Conservation (phyloP, 208 protist species). For the Acanthamoeba culbertsoni region DNA sequence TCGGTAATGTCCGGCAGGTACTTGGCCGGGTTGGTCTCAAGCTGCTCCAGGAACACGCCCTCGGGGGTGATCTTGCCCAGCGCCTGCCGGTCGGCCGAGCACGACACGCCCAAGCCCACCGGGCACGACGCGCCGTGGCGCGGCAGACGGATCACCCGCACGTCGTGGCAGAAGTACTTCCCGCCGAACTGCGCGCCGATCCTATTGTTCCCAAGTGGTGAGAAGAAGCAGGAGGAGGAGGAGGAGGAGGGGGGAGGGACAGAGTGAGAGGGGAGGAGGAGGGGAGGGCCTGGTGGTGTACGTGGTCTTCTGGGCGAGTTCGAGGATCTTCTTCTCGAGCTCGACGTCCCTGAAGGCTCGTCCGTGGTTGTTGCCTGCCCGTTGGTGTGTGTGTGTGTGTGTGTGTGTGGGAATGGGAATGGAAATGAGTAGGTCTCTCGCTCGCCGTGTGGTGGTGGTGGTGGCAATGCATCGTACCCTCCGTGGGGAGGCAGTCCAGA, state of each 20-base stretch:
- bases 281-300: no score
- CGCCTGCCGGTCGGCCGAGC: constrained; percentile 94
- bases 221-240: no score
- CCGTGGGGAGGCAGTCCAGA: constrained; percentile 93
- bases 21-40: constrained; percentile 93
- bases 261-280: no score
- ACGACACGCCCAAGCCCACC: constrained; percentile 96
- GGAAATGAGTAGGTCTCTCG: no score
- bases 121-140: constrained; percentile 86
- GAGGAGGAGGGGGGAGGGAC: no score
- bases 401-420: no score
- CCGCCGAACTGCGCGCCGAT: constrained; percentile 98
- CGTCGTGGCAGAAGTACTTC: constrained; percentile 98
- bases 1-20: constrained; percentile 92
- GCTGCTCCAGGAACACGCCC: constrained; percentile 94
- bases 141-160: constrained; percentile 88
- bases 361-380: constrained; percentile 86
- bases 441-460: no score
- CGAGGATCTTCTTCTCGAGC: constrained; percentile 89
- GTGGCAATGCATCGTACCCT: not conserved
- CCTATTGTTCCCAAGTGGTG: no score
- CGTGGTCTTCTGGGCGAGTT: constrained; percentile 73
- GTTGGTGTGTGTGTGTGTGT: no score
- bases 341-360: constrained; percentile 94
- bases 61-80: constrained; percentile 94